A percentile compares a stretch with the other conserved stretches of the same genome.
These are phyloP conservation scores for Neurospora terricola DNA, from an alignment of 495 filamentous ascomycete genomes.

Conservation along the genomic window DNA sequence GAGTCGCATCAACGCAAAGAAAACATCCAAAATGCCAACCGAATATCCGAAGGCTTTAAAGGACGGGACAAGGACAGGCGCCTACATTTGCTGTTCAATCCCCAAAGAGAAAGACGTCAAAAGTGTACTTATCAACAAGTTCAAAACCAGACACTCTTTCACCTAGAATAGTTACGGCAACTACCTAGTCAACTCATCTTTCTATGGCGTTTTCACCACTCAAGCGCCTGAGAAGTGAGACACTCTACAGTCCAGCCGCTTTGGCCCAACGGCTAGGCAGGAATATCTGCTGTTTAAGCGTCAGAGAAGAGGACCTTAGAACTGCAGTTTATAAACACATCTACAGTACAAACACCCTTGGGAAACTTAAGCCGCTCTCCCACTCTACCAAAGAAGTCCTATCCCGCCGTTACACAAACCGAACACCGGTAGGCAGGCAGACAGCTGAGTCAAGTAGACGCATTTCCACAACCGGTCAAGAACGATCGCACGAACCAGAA, in stretches of 20 bases:
- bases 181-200: not conserved
- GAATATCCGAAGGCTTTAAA: not conserved
- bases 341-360: no score
- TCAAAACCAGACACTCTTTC: not conserved
- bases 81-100: no score
- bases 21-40: no score
- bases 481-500: not conserved
- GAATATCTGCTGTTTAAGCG: no score
- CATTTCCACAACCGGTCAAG: not conserved
- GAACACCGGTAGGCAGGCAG: not conserved
- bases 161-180: not conserved
- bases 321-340: no score
- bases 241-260: not conserved
- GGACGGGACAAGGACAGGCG: not conserved
- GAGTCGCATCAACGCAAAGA: not conserved
- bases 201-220: no score
- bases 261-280: not conserved
- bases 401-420: not conserved
- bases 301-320: no score
- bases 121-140: not conserved
- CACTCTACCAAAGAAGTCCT: not conserved
- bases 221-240: not conserved
- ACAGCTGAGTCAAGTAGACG: not conserved
- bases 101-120: not conserved
- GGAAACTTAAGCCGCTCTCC: not conserved